Percentiles rank a stretch among this genome's conserved stretches.
phyloP scores from a whole-genome alignment of 768 basidiomycete genomes.

The Leccinellum luteum region DNA sequence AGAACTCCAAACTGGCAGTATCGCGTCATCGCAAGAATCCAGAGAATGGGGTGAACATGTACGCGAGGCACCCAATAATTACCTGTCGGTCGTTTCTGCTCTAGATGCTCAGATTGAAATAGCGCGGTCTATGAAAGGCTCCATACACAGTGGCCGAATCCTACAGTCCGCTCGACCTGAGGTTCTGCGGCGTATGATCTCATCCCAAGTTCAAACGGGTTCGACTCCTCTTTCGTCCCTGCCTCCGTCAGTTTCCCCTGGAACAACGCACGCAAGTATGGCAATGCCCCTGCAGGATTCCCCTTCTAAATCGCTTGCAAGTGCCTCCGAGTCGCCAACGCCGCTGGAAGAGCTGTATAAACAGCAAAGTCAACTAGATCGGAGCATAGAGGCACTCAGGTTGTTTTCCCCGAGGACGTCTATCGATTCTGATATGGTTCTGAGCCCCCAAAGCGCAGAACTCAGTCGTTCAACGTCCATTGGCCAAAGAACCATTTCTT shows the following conservation, averaged over 20 bases:
- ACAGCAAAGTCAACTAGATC: constrained; percentile 63
- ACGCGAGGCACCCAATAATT: constrained; percentile 5
- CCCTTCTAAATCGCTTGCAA: constrained; percentile 32
- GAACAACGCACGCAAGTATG: not conserved
- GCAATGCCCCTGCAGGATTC: constrained; percentile 26
- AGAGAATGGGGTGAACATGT: constrained; percentile 6
- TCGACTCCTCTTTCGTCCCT: not conserved
- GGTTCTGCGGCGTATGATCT: not conserved
- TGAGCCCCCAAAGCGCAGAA: constrained; percentile 4
- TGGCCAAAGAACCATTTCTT: constrained; percentile 26
- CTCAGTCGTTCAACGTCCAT: constrained; percentile 24
- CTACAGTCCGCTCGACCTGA: constrained; percentile 1
- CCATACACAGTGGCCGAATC: constrained; percentile 3
- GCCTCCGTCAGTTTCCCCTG: not conserved
- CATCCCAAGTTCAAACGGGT: constrained; percentile 2
- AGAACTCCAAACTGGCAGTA: not conserved
- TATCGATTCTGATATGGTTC: constrained; percentile 33
- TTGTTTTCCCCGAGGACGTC: constrained; percentile 36
- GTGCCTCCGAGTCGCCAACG: constrained; percentile 21
- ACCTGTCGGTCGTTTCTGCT: constrained; percentile 2
- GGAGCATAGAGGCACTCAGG: constrained; percentile 58
- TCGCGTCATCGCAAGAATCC: constrained; percentile 3
- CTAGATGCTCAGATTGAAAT: constrained; percentile 9
- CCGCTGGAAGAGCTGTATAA: constrained; percentile 54
- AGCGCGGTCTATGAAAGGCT: constrained; percentile 5